Base-by-base conservation (phyloP, 1,284 basidiomycete species). In the Phellinidium pouzarii region DNA sequence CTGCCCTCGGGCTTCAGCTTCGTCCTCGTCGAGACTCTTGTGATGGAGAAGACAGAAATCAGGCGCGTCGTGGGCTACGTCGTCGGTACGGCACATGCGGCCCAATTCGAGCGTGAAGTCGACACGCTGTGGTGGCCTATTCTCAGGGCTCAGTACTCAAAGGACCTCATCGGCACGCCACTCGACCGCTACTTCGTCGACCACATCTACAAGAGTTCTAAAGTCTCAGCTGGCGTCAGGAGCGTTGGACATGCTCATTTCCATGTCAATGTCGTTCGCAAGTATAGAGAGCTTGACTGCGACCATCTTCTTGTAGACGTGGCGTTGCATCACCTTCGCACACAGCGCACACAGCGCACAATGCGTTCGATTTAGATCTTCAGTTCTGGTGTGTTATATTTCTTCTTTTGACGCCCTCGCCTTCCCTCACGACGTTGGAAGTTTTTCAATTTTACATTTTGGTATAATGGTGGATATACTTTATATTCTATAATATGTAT, bases 221-320 rank as follows among this genome's bases (percentile, higher is more conserved):
- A 31, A 17, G n/a, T n/a, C 19, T 11, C 37, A 5, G 14, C 25
- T 29, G 22, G 26, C 19, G 9, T 17, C 38, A 9, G 12, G 27
- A 19, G 38, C n/a, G 46, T 20, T 29, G n/a, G 37, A 40, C 37
- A 31, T 47, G 43, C 22, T 6, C 48, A 50, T 5, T 34, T 55
- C 20, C 54, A 51, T 37, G 48, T 55, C 11, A 41, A 47, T 36
- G 49, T 51, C 8, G 14, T 51, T 25, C 26, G 29, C 9, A 50
- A 45, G 26, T 55, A 55, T 25, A 48, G 42, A 20, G 44, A 43
- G 22, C 34, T 43, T 26, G 54, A 49, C 29, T 55, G 36, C 20
- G 49, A 55, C 45, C 41, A 48, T 6, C 50, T 55, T 40, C 43
- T 55, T 11, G 48, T 55, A 12, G 54, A 55, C 27, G 54, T 51